Percentiles rank a stretch among this genome's conserved stretches.
These are phyloP conservation scores for Xylariaceae sp. DNA, from an alignment of 2,329 filamentous ascomycete species.

Conservation along the genomic window DNA sequence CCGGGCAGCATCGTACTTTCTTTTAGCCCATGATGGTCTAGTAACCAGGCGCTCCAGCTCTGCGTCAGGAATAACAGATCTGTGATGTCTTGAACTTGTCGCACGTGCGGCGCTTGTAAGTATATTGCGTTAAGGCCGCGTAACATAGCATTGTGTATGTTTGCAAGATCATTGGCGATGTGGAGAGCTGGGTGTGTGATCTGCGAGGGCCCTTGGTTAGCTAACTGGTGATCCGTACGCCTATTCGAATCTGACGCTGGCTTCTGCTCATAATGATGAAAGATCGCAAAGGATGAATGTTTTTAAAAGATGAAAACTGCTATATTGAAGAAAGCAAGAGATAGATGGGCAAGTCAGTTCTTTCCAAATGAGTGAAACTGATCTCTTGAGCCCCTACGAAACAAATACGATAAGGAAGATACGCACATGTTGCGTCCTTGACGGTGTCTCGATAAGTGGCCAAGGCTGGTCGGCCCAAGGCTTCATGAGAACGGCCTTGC, in stretches of 20 bases:
- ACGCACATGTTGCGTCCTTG: conserved; percentile 28
- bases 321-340: not conserved
- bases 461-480: conserved; percentile 42
- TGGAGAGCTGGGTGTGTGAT: conserved; percentile 37
- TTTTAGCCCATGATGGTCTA: conserved; percentile 43
- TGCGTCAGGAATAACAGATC: conserved; percentile 44
- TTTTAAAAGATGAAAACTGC: too few species aligned
- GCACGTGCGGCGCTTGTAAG: conserved; percentile 44
- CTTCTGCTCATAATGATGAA: too few species aligned
- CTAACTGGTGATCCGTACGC: too few species aligned
- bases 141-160: conserved; percentile 46
- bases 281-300: too few species aligned
- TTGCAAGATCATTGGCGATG: conserved; percentile 44
- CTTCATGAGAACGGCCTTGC: conserved; percentile 17
- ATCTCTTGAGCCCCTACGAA: not conserved
- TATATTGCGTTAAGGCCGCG: conserved; percentile 47
- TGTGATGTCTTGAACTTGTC: conserved; percentile 35
- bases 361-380: not conserved
- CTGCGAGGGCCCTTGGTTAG: conserved; percentile 24
- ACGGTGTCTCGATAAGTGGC: conserved; percentile 39
- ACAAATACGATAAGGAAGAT: not conserved
- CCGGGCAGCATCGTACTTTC: conserved; percentile 42
- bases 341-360: not conserved
- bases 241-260: too few species aligned
- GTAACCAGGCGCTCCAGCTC: conserved; percentile 40